These are phyloP conservation scores for Moricandia arvensis DNA, from an alignment of 345 rosid species.

Conservation along the genomic window DNA sequence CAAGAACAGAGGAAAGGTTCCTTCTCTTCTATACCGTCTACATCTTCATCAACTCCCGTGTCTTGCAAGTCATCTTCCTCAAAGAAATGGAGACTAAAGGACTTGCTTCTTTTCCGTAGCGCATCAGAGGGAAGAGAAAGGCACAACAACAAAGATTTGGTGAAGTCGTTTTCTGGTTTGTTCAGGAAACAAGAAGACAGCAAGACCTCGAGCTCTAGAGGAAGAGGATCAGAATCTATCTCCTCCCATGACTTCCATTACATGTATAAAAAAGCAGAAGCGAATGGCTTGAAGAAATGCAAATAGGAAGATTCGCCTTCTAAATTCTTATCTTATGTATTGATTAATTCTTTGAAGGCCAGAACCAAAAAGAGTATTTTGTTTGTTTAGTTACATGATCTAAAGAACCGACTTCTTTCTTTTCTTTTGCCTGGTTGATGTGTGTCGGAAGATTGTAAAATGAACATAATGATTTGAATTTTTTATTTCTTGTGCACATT, in stretches of 20 bases:
- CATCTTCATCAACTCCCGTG: constrained; percentile 35
- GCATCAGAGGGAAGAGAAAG: constrained; percentile 82
- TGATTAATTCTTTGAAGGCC: background rate
- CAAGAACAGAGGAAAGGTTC: constrained; percentile 30
- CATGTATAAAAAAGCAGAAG: constrained; percentile 71
- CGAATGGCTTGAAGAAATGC: constrained; percentile 74
- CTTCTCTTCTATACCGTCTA: constrained; percentile 20
- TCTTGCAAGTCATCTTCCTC: constrained; percentile 47
- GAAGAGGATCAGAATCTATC: constrained; percentile 36
- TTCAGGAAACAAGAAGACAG: constrained; percentile 61
- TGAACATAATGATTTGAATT: too few relatives aligned
- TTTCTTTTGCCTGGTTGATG: too few relatives aligned
- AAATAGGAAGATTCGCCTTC: constrained; percentile 76
- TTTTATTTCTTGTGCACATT: too few relatives aligned
- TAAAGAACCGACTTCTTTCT: too few relatives aligned
- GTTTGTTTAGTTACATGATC: constrained; percentile 18
- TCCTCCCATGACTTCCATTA: constrained; percentile 93
- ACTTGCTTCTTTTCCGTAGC: constrained; percentile 78
- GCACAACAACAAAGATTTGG: constrained; percentile 51
- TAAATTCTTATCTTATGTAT: background rate
- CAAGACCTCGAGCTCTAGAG: constrained; percentile 50
- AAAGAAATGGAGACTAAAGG: constrained; percentile 74
- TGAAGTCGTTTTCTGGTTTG: constrained; percentile 44
- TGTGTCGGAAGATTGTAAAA: too few relatives aligned
- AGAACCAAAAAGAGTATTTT: constrained; percentile 11